Percentiles rank a stretch among this genome's conserved stretches.
Evolutionary conservation across 345 rosid species (phyloP).

Genomic region (thale cress (Arabidopsis thaliana)): DNA sequence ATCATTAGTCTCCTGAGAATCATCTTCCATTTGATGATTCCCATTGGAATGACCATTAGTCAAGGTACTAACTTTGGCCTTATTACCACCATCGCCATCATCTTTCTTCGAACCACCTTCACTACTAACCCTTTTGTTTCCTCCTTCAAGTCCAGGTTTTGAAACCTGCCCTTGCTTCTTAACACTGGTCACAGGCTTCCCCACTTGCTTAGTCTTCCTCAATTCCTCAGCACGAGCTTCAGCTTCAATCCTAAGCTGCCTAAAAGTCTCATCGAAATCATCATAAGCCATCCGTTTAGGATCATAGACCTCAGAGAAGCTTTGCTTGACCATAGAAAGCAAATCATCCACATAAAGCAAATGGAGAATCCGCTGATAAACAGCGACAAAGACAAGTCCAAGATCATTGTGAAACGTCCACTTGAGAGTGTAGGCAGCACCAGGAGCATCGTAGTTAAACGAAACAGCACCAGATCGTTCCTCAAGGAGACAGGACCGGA

Average conservation of each 20-base stretch:
- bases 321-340: conserved; percentile 74
- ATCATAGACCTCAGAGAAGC: conserved; percentile 81
- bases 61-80: conserved; percentile 52
- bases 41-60: conserved; percentile 73
- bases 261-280: conserved; percentile 83
- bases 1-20: conserved; percentile 50
- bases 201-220: conserved; percentile 68
- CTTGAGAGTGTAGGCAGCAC: conserved; percentile 89
- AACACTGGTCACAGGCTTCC: conserved; percentile 56
- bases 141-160: conserved; percentile 66
- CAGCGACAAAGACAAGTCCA: conserved; percentile 95
- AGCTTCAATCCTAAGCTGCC: conserved; percentile 93
- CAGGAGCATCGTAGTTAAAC: conserved; percentile 75
- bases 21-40: conserved; percentile 49
- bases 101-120: conserved; percentile 50
- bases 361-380: conserved; percentile 92
- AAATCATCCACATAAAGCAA: conserved; percentile 90
- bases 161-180: conserved; percentile 68
- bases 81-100: conserved; percentile 69
- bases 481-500: conserved; percentile 92
- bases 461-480: conserved; percentile 90
- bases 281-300: conserved; percentile 61
- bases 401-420: conserved; percentile 98
- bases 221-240: conserved; percentile 90
- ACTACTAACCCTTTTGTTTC: conserved; percentile 53